Base-by-base conservation (phyloP, 441 rosid genomes). In the Pelargonium cotyledonis region DNA sequence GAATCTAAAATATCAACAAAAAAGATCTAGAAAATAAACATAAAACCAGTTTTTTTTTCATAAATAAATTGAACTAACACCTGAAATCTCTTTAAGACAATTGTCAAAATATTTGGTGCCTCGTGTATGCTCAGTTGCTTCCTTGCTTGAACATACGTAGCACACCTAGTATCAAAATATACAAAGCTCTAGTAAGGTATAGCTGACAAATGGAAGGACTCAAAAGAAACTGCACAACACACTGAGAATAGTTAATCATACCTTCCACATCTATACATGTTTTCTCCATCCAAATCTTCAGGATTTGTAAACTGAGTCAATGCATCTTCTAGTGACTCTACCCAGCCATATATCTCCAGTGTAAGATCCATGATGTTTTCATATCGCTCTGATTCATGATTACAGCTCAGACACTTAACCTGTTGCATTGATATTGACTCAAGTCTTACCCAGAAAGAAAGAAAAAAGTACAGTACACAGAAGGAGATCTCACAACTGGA, bases 221-320 rank as follows among this genome's bases (percentile, higher is more conserved):
- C 38, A 31, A 31, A 26, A 26, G 38, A 31, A 31, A 31, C 38
- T 31, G 38, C 38, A 31, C 38, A 31, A 35, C 40, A 35, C 40
- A 6, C 8, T 5, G 40, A 35, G 71, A 47, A 61, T 29, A 61
- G 15, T 47, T 41, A n/a, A 74, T 70, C 81, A 68, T 40, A 91
- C 97, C 95, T 91, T 84, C 86, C 89, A 80, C 97, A 91, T 86
- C 89, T 77, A 47, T 89, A 91, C 95, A 86, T 91, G 78, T 91
- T 91, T 73, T 91, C 97, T 68, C 97, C 97, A 70, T 91, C 97
- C 70, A 91, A 83, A 72, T 89, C 90, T 80, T 91, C 95, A 11
- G 90, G 83, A 46, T 83, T 84, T 40, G 97, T 91, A 77, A 91
- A 91, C 76, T 89, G 95, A 73, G 90, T 87, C 57, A 91, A 65